Evolutionary conservation across 2,329 filamentous ascomycete genomes (phyloP), one percentile per base, ranked within the genome.

Genomic region (Pestalotiopsis sp.): DNA sequence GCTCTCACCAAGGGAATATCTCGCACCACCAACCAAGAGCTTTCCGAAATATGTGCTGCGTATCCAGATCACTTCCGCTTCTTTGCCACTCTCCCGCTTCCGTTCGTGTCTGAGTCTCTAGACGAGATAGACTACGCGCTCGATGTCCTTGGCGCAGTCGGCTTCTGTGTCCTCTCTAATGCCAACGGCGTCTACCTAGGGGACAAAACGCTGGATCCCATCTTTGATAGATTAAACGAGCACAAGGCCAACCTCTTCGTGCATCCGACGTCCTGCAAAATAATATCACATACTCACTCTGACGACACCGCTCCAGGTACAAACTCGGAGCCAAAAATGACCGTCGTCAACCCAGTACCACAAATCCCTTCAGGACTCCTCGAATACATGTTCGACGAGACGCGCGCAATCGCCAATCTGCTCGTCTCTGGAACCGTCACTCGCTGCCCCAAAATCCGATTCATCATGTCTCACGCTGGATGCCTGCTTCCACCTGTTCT

Each of bases 311-410:
- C 59, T 39, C 7, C 36, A 2, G 39, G 7, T 2, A 7, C 17
- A 12, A n/a, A 45, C 36, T 52, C 11, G 23, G 39, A 27, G 23
- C 12, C 14, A 2, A 39, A 38, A 9, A 9, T 64, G 61, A 52
- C 61, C 61, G 39, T 64, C 61, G 61, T 64, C 38, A 64, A 64
- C 39, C 61, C 61, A 23, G 3, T 52, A 3, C 41, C 41, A 12
- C 61, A 64, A 49, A 25, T 64, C 7, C 61, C 61, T 4, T 64
- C 61, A 12, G 61, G 61, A 17, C 61, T 64, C 36, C 39, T 64
- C 3, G 61, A 64, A 64, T 64, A 64, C 9, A 64, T 64, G 61
- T 64, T 64, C 31, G 61, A 64, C 61, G 61, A 64, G n/a, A 64
- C 61, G n/a, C 31, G 61, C 13, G 61, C 61, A 2, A 7, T 64